Evolutionary conservation across 306 rosid species (phyloP).

Genomic region (Cucurbita maxima): DNA sequence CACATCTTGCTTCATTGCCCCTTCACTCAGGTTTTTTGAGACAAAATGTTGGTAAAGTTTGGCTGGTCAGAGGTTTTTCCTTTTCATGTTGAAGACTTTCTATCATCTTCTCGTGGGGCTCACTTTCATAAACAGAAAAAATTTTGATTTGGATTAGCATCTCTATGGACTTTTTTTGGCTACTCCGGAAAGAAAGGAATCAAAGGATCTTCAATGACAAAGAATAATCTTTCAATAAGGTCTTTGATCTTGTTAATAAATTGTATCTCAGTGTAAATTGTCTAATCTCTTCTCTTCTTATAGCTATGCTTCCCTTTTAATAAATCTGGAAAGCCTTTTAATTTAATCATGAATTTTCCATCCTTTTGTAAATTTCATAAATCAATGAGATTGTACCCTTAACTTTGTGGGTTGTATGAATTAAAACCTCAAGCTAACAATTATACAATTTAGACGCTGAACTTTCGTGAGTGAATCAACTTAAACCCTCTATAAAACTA

Average conservation of each 20-base stretch:
- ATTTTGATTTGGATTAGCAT: background rate
- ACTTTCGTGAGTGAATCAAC: too few relatives aligned
- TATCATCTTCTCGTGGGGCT: background rate
- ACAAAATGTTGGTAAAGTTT: background rate
- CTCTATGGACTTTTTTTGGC: background rate
- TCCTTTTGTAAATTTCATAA: background rate
- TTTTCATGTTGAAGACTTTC: background rate
- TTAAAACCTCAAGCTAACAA: too few relatives aligned
- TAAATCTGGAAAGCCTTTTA: background rate
- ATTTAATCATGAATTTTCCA: background rate
- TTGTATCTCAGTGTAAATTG: background rate
- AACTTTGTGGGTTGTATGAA: too few relatives aligned
- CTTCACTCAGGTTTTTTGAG: background rate
- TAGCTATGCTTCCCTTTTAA: background rate
- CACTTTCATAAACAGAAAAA: background rate
- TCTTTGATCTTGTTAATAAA: background rate
- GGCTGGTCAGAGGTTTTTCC: background rate
- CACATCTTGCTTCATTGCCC: background rate
- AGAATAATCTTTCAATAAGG: too few relatives aligned
- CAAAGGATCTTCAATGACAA: background rate
- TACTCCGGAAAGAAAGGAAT: background rate
- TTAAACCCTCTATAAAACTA: too few relatives aligned
- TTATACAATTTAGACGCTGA: too few relatives aligned
- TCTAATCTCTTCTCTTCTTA: background rate
- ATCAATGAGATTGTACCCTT: too few relatives aligned